Base-by-base conservation (phyloP, 352 stramenopile species). In the Peronospora belbahrii region DNA sequence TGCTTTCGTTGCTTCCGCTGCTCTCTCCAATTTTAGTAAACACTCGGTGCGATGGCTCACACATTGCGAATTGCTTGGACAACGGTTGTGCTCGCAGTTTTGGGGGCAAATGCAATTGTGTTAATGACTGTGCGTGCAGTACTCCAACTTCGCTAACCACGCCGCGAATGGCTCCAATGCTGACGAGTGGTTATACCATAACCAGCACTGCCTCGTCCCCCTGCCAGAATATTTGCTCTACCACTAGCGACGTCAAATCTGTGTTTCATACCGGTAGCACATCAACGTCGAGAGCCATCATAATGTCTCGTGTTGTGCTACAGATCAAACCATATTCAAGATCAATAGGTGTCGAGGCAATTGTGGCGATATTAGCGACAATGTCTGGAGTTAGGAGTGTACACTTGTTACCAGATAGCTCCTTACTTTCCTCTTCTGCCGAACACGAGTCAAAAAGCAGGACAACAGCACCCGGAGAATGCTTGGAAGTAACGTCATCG, bases 31-130 rank as follows among this genome's bases (percentile, higher is more conserved):
- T 27, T 19, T 44, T 45, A 40, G 37, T 43, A 9, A 62, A 56
- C n/a, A 25, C 48, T 14, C 31, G 44, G 8, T 80, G 69, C 20
- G 54, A 70, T 25, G 63, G 66, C 17, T 64, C 52, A 28, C 55
- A 70, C 14, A 31, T 75, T 10, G 68, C 62, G 8, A 84, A 67
- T 32, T 86, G 74, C 36, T 59, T 86, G 14, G 61, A 84, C 11
- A 88, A 85, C 33, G 77, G 77, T 10, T 88, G 77, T 15, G 53
- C 70, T 3, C 59, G 70, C 14, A 83, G 72, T 46, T 88, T 77
- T 58, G 77, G 77, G 6, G 70, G 72, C 2, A 32, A 51, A 8
- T 88, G 77, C 42, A 88, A 85, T 37, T 88, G 77, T 56, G 56
- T 60, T 31, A 48, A 42, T 1, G 52, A 65, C 24, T 88, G 77